Evolutionary conservation across 202 grass and related monocot species (phyloP), one percentile per base, ranked within the genome.

Genomic region (Carex arenaria): DNA sequence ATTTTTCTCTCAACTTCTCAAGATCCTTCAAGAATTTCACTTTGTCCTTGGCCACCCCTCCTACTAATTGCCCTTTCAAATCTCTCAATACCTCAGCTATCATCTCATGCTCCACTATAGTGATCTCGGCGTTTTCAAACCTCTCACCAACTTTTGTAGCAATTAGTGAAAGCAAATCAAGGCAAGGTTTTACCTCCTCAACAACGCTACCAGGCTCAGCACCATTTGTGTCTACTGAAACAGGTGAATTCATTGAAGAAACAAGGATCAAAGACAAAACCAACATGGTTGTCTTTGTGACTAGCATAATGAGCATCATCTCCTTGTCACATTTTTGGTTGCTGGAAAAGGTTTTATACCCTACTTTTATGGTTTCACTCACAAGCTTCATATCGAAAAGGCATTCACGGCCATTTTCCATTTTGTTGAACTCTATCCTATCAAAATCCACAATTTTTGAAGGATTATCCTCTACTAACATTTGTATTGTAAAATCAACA

Each of bases 231-330:
- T 78, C 79, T 22, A 85, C n/a, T 26, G 57, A 38, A 72, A 81
- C 20, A 31, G 91, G 87, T 5, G 90, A 87, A 45, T 68, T 74
- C 7, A 95, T 87, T 8, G 93, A 93, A 71, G 89, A 85, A 51
- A 93, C 79, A 10, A 98, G 86, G 73, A 93, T 86, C 67, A 89
- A 89, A 36, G 87, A 91, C 43, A 98, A 59, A 53, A 87, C 10
- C 43, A 89, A 57, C 85, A 91, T 92, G 2, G 90, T 95, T 66
- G 94, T 90, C 85, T 88, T 98, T 82, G 95, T 91, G 23, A 92
- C 88, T 62, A 98, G 86, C 86, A 90, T 89, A 61, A 89, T 86
- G 47, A 93, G 78, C 30, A 85, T 80, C 85, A 95, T 81, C 34
- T 85, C 80, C 19, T 85, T 79, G 57, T 71, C 71, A 78, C 66